Evolutionary conservation across 2,329 filamentous ascomycete species (phyloP).

Genomic region (Cercospora sesami): DNA sequence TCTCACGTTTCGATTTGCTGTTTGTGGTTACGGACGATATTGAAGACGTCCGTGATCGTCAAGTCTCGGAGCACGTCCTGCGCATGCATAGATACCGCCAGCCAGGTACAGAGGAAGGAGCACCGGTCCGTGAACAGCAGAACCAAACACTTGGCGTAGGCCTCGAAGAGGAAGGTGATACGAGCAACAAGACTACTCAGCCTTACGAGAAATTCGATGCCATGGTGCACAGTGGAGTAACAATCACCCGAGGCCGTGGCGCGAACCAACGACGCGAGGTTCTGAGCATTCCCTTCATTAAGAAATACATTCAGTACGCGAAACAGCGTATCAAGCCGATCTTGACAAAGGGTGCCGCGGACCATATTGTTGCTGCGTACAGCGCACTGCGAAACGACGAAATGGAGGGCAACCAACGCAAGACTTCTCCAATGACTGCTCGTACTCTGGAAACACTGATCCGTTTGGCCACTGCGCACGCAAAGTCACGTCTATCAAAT

Average conservation of each 20-base stretch:
- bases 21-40: slow-evolving; percentile 99
- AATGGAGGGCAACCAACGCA: slow-evolving; percentile 87
- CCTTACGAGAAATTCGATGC: slow-evolving; percentile 96
- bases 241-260: slow-evolving; percentile 70
- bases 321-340: slow-evolving; percentile 88
- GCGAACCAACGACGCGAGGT: slow-evolving; percentile 78
- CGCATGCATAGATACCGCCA: slow-evolving; percentile 96
- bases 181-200: slow-evolving; percentile 74
- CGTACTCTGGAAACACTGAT: slow-evolving; percentile 98
- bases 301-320: slow-evolving; percentile 99
- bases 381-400: slow-evolving; percentile 93
- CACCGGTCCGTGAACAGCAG: slow-evolving; percentile 84
- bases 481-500: slow-evolving; percentile 84
- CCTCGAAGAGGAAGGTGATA: slow-evolving; percentile 68
- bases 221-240: slow-evolving; percentile 92
- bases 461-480: slow-evolving; percentile 92
- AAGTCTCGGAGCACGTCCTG: slow-evolving; percentile 92
- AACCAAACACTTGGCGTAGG: slow-evolving; percentile 85
- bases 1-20: slow-evolving; percentile 97
- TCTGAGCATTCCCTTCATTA: slow-evolving; percentile 94
- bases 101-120: slow-evolving; percentile 88
- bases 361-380: slow-evolving; percentile 88
- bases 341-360: slow-evolving; percentile 84
- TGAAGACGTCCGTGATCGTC: slow-evolving; percentile 85
- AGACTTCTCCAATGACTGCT: slow-evolving; percentile 92